Base-by-base conservation (phyloP, 768 basidiomycete species). In the Xerocomellus intermedius region DNA sequence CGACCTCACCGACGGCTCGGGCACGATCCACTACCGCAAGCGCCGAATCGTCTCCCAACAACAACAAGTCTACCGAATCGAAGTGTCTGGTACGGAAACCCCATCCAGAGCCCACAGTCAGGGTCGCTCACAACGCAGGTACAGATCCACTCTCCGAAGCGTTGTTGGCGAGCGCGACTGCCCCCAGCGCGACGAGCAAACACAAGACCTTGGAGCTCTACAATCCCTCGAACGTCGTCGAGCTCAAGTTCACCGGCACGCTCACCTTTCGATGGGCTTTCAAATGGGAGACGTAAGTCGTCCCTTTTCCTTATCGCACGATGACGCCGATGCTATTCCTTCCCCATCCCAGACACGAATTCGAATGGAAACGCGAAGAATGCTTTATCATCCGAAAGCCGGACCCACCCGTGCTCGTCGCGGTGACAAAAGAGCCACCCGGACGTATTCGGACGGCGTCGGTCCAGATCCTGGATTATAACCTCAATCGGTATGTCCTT, bases 291-390 rank as follows among this genome's bases (percentile, higher is more conserved):
- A 81, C 85, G 89, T 92, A 58, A 70, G 87, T 79, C 42, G 28
- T 30, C 13, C 1, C 12, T 4, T 21, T 19, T 1, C 16, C 16
- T 17, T 17, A 9, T 44, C 17, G 26, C 9, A 9, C 24, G 32
- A 28, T 19, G 74, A 80, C 83, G 85, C 89, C 38, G 22, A 30
- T 12, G 22, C 8, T 14, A 38, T 44, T 13, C 13, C 9, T 16
- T 48, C 43, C 33, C 22, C 26, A 19, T 36, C 26, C 5, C 63
- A 93, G 91, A 36, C 86, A 93, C 57, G 83, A 87, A 41, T 91
- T 90, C 58, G 91, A 92, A 64, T 94, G 91, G 91, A 88, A 83
- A 64, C 80, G 87, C 42, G 89, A 91, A 65, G 86, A 87, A 60
- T 92, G 90, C 70, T 92, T 79, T 69, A 82, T 93, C 70, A 69